Conservation (phyloP, 352 stramenopile genomes). For the Globisporangium ultimum region DNA sequence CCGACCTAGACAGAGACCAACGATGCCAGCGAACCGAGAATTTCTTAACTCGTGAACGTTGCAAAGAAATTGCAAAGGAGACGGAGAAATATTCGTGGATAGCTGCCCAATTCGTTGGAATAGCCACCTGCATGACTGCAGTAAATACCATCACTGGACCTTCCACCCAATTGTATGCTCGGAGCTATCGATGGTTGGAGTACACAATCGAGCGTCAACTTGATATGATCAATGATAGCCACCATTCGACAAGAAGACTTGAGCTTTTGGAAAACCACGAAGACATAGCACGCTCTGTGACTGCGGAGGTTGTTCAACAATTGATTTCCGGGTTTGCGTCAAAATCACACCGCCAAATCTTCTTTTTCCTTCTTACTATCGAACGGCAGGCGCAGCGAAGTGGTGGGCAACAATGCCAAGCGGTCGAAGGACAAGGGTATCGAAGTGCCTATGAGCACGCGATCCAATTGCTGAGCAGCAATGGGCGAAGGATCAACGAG, state of each 20-base stretch:
- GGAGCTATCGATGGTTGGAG: slow-evolving; percentile 28
- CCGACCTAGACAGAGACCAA: slow-evolving; percentile 2
- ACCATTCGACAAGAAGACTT: neutral
- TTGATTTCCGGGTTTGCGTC: slow-evolving; percentile 18
- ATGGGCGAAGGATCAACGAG: neutral
- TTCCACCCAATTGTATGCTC: slow-evolving; percentile 23
- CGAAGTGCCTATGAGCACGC: slow-evolving; percentile 3
- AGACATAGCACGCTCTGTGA: neutral
- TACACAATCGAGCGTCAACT: slow-evolving; percentile 11
- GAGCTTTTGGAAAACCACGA: neutral
- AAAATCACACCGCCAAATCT: slow-evolving; percentile 24
- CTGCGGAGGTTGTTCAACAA: slow-evolving; percentile 4
- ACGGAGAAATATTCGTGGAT: neutral
- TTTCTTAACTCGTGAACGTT: slow-evolving; percentile 9
- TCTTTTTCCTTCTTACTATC: slow-evolving; percentile 20
- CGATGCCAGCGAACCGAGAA: slow-evolving; percentile 6
- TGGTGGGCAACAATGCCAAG: neutral
- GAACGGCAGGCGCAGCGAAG: slow-evolving; percentile 8
- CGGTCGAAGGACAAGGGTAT: neutral
- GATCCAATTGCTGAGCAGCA: slow-evolving; percentile 3
- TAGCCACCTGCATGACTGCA: slow-evolving; percentile 18
- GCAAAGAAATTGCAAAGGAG: neutral
- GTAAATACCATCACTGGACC: slow-evolving; percentile 18
- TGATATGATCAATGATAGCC: neutral
- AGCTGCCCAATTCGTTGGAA: slow-evolving; percentile 9